Conservation (phyloP, 306 rosid species). For the Amphicarpaea edgeworthii region DNA sequence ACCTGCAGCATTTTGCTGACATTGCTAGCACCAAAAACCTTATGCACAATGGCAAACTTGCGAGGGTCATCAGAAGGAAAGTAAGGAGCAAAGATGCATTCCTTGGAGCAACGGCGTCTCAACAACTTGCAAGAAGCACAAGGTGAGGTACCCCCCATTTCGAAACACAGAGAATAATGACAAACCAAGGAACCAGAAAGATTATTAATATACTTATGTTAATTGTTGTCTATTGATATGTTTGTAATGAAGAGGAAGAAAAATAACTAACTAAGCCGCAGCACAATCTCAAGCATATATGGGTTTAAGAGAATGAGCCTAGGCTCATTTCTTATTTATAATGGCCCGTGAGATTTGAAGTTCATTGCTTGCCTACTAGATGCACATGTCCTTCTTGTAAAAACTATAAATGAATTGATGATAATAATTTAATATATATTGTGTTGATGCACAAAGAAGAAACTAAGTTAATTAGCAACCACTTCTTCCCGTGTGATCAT, state of each 20-base stretch:
- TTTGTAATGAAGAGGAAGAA: slow-evolving; percentile 26
- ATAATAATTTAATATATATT: neutral
- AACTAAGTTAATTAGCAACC: slow-evolving; percentile 23
- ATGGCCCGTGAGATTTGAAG: slow-evolving; percentile 42
- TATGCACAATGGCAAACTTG: slow-evolving; percentile 86
- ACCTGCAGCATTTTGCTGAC: slow-evolving; percentile 89
- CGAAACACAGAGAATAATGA: slow-evolving; percentile 10
- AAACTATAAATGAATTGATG: slow-evolving; percentile 42
- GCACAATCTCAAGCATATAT: slow-evolving; percentile 33
- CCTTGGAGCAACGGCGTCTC: slow-evolving; percentile 85
- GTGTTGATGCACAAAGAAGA: slow-evolving; percentile 23
- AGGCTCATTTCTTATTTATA: slow-evolving; percentile 62
- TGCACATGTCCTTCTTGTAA: slow-evolving; percentile 62
- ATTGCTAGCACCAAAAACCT: slow-evolving; percentile 92
- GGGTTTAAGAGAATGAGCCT: slow-evolving; percentile 47
- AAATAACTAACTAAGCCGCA: neutral
- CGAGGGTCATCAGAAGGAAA: slow-evolving; percentile 81
- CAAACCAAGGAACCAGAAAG: slow-evolving; percentile 5
- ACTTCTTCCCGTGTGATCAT: slow-evolving; percentile 7
- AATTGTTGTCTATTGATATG: slow-evolving; percentile 1
- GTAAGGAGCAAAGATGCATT: slow-evolving; percentile 81
- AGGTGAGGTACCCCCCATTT: slow-evolving; percentile 75
- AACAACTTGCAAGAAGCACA: slow-evolving; percentile 86
- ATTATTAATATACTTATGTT: no score
- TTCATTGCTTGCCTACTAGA: slow-evolving; percentile 42